Evolutionary conservation across 176 grass and related monocot species (phyloP), one percentile per base, ranked within the genome.

Genomic region (Leersia perrieri): DNA sequence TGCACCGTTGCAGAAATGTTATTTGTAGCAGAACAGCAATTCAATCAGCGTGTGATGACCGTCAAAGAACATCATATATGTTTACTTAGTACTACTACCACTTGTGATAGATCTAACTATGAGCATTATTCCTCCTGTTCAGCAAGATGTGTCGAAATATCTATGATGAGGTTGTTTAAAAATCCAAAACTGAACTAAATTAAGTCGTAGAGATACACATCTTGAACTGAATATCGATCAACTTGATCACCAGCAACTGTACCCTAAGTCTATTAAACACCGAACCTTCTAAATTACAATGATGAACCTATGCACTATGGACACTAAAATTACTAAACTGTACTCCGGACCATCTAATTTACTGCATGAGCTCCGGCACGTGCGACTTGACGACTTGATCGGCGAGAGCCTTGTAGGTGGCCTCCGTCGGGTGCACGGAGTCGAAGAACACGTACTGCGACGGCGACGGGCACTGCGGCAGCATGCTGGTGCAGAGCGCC

Each of bases 401-500:
- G 31, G 90, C 86, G 11, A 92, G 76, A 23, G 70, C 74, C 81
- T 73, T 82, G 72, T 92, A 92, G 45, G 87, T 72, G 27, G 83
- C 71, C 70, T 92, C 83, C 47, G 90, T 83, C n/a, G 90, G 90
- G 77, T 92, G 90, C 23, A 92, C 90, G 0, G 86, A 86, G 57
- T 92, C 90, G 74, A 88, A 92, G 62, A 92, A 89, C 79, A 92
- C 81, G 80, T 63, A 89, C 8, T 65, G 27, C 44, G 53, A 73
- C 45, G 90, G 87, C 22, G 83, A 86, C 64, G 10, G 6, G 58
- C 90, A 92, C 67, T 28, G 72, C 75, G 55, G 73, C 51, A 67
- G 64, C 13, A n/a, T 0, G 35, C 53, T 68, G 83, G 66, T 72
- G 83, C 90, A 92, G 18, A 89, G 18, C 28, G 27, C 64, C 7